Percentiles rank a stretch among this genome's conserved stretches.
Conservation (phyloP, 2,329 filamentous ascomycete species). For the Aspergillus neoniger region DNA sequence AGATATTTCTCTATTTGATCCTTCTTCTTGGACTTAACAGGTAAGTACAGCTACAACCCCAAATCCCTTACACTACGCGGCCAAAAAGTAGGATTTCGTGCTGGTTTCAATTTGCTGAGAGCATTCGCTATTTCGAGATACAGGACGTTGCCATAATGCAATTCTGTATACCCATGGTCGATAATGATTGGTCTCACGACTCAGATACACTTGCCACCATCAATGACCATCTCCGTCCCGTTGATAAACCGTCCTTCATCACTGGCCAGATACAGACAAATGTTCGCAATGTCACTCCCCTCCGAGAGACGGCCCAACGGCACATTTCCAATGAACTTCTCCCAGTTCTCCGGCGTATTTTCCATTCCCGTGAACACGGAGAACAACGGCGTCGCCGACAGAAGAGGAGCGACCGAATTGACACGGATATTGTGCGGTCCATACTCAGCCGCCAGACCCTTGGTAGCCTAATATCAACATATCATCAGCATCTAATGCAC, state of each 20-base stretch:
- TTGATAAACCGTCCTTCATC: constrained; percentile 73
- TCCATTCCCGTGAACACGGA: constrained; percentile 46
- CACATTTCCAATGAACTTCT: constrained; percentile 47
- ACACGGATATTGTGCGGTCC: constrained; percentile 71
- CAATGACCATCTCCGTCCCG: constrained; percentile 68
- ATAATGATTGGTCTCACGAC: neutral
- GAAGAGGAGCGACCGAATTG: constrained; percentile 69
- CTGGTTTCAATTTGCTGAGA: neutral
- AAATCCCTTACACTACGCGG: neutral
- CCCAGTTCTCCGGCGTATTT: constrained; percentile 48
- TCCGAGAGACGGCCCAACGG: constrained; percentile 48
- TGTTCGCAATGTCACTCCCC: constrained; percentile 67
- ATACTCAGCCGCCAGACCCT: constrained; percentile 71
- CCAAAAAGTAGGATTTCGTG: neutral
- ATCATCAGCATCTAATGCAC: neutral
- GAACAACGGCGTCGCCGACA: constrained; percentile 67
- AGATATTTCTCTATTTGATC: constrained; percentile 47
- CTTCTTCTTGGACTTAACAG: constrained; percentile 14
- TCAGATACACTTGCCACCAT: constrained; percentile 54
- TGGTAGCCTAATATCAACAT: constrained; percentile 55
- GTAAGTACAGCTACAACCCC: neutral
- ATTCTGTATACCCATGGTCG: neutral
- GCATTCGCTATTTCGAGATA: neutral
- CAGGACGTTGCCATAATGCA: neutral
- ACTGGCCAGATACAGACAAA: constrained; percentile 68